A percentile compares a stretch with the other conserved stretches of the same genome.
Evolutionary conservation across 2,329 filamentous ascomycete genomes (phyloP).

Genomic region (Gnomoniopsis sp.): DNA sequence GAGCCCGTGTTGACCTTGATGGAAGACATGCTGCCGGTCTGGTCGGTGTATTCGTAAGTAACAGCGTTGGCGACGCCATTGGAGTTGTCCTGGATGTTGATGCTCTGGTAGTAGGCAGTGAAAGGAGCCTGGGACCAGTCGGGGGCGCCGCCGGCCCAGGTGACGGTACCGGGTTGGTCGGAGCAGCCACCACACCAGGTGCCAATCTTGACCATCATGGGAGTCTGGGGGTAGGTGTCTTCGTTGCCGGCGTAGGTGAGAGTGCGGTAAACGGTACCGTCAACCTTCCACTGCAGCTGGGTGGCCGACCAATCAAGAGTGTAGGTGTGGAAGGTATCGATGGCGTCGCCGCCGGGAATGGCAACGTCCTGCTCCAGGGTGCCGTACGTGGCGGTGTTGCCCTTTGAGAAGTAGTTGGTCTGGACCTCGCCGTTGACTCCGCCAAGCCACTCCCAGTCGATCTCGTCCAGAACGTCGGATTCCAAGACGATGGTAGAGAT

Average conservation of each 20-base stretch:
- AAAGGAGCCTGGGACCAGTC: slow-evolving; percentile 52
- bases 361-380: slow-evolving; percentile 35
- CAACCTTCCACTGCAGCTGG: slow-evolving; percentile 57
- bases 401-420: slow-evolving; percentile 82
- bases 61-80: slow-evolving; percentile 46
- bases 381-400: slow-evolving; percentile 67
- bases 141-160: slow-evolving; percentile 63
- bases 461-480: slow-evolving; percentile 88
- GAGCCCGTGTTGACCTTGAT: slow-evolving; percentile 47
- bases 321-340: slow-evolving; percentile 52
- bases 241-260: slow-evolving; percentile 35
- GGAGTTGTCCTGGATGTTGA: slow-evolving; percentile 52
- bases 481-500: slow-evolving; percentile 88
- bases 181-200: slow-evolving; percentile 51
- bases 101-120: slow-evolving; percentile 53
- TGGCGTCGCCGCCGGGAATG: slow-evolving; percentile 42
- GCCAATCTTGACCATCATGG: slow-evolving; percentile 63
- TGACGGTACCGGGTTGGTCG: slow-evolving; percentile 53
- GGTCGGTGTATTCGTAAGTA: slow-evolving; percentile 51
- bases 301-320: slow-evolving; percentile 64
- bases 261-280: slow-evolving; percentile 44
- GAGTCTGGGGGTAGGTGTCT: slow-evolving; percentile 63
- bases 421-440: slow-evolving; percentile 68
- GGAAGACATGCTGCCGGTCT: slow-evolving; percentile 45
- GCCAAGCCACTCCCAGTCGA: slow-evolving; percentile 96